Base-by-base conservation (phyloP, 2,329 filamentous ascomycete genomes). In the Boeremia exigua region DNA sequence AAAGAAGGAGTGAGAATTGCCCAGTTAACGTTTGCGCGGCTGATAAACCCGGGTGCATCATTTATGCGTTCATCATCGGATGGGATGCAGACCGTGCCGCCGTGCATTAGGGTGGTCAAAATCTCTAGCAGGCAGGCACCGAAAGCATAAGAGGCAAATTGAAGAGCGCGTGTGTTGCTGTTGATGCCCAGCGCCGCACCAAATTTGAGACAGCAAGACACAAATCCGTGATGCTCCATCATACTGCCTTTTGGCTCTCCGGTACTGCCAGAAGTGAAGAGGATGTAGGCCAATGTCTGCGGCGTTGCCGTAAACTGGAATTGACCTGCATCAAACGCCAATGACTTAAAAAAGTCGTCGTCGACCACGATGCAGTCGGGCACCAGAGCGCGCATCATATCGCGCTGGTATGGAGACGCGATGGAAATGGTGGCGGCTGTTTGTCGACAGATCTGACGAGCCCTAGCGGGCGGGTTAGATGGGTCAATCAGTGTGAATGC, bases 31-130 rank as follows among this genome's bases (percentile, higher is more conserved):
- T 55, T 54, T 14, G 63, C 27, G n/a, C 44, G 56, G 38, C 67
- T 67, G 33, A 71, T 70, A 4, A 62, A 67, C 8, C 72, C 73
- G 7, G 74, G 65, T 7, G 80, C 70, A 55, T 81, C 77, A 32
- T 76, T 75, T 25, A 78, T 64, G 5, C 78, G 74, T 25, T 80
- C 77, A 23, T 68, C 54, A 15, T 74, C 69, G 1, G 66, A 67
- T 3, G 71, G 69, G 12, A 73, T 60, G 48, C 71, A 74, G 5
- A 73, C 54, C n/a, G 60, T 60, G 6, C 63, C 69, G 3, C 71
- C 71, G 32, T 54, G 58, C 4, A 60, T 67, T 30, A 74, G 58
- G 4, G 70, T 56, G 5, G 67, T 67, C 6, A 75, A 33, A 19
- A 67, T 70, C 30, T 74, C 70, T 52, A 65, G 60, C 2, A 72